phyloP scores from a whole-genome alignment of 768 basidiomycete species.

The Termitomyces sp. region DNA sequence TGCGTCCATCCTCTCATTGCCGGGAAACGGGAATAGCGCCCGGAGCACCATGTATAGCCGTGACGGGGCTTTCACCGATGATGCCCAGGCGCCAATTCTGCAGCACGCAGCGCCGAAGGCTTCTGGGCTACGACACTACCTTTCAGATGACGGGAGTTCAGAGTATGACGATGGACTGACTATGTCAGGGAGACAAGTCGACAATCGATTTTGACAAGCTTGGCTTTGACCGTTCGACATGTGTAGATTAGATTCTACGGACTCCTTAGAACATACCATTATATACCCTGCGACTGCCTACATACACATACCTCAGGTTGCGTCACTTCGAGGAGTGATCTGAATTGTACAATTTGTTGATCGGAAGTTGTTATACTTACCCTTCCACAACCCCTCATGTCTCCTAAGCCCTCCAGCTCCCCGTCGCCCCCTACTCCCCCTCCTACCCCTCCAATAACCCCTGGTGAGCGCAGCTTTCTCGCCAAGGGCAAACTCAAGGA shows the following conservation, averaged over 20 bases:
- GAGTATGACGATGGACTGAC: constrained; percentile 51
- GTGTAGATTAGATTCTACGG: constrained; percentile 17
- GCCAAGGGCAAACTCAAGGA: constrained; percentile 28
- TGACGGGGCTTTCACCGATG: constrained; percentile 49
- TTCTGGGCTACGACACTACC: constrained; percentile 54
- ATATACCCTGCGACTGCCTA: neutral
- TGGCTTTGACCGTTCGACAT: neutral
- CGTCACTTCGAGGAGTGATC: neutral
- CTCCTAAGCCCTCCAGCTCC: constrained; percentile 15
- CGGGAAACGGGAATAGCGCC: constrained; percentile 43
- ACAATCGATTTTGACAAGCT: constrained; percentile 36
- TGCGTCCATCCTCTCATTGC: constrained; percentile 59
- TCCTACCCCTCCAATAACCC: constrained; percentile 39
- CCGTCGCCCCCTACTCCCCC: constrained; percentile 39
- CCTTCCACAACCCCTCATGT: constrained; percentile 16
- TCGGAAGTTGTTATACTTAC: neutral
- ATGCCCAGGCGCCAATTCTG: constrained; percentile 53
- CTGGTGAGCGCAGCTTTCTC: constrained; percentile 27
- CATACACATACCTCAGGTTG: no score
- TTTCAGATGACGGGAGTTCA: constrained; percentile 47
- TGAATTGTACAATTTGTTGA: constrained; percentile 4
- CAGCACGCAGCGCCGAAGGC: constrained; percentile 47
- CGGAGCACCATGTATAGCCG: constrained; percentile 51
- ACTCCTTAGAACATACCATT: constrained; percentile 4
- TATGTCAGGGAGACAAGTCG: constrained; percentile 36